Conservation (phyloP, 768 basidiomycete species). For the Boletus speciosus region DNA sequence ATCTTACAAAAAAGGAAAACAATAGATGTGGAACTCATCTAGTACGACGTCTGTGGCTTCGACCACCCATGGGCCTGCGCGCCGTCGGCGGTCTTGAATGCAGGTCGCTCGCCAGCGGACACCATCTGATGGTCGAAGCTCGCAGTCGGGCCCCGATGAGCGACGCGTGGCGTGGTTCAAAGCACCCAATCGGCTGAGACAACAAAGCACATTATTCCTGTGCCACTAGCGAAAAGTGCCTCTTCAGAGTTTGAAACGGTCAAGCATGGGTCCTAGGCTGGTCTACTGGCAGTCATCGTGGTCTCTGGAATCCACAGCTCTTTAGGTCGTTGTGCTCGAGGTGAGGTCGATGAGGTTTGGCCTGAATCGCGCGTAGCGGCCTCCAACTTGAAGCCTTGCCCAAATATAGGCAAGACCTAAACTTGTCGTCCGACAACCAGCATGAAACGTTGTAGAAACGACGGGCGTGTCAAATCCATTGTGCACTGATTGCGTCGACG, state of each 20-base stretch:
- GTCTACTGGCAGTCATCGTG: no score
- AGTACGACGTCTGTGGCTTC: neutral
- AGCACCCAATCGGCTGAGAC: neutral
- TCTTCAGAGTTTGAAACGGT: neutral
- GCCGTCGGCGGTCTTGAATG: neutral
- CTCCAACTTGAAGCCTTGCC: no score
- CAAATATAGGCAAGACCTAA: no score
- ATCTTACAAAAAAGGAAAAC: conserved; percentile 2
- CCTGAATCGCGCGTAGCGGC: no score
- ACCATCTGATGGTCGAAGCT: neutral
- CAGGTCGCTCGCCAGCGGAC: neutral
- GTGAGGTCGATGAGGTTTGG: neutral
- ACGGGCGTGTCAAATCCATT: no score
- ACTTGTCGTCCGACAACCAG: no score
- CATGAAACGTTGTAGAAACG: no score
- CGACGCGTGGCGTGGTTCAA: neutral
- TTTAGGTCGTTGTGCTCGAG: neutral
- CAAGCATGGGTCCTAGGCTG: neutral
- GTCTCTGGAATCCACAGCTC: neutral
- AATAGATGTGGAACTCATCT: conserved; percentile 11
- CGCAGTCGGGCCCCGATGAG: neutral
- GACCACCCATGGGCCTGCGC: neutral
- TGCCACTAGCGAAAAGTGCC: neutral
- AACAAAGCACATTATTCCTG: neutral
- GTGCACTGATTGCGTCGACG: no score